Base-by-base conservation (phyloP, 139 green algal species). In the Deuterostichococcus epilithicus region DNA sequence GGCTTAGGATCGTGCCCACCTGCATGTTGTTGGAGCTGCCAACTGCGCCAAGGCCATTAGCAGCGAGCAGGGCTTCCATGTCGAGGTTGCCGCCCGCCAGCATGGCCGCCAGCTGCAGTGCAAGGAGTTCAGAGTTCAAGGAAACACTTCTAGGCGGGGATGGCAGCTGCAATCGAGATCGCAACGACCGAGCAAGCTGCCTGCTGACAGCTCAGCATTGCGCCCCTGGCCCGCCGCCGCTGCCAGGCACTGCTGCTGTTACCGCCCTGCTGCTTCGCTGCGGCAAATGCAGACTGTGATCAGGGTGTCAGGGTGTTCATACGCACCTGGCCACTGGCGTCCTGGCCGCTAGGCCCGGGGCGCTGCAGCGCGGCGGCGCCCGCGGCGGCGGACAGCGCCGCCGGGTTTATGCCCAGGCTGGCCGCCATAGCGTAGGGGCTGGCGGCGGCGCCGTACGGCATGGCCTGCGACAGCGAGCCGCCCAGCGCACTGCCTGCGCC, bases 331-430 rank as follows among this genome's bases (percentile, higher is more conserved):
- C 52, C 52, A 63, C 18, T 63, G 52, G 52, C 18, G 52, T 63
- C 52, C 26, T 13, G 18, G 20, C 13, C 13, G 20, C 3, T 3
- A 3, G 18, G 18, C 18, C 52, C 52, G 3, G 8, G 52, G 52
- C 52, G 52, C 52, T 63, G 52, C 72, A 70, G 60, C 33, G 28
- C 39, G 34, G 30, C 32, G 1, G 68, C 59, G 22, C 36, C 74
- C 68, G 73, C 63, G 33, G 44, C 45, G 35, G 63, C 72, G 30
- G 47, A 72, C 78, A 73, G 68, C 6, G 33, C 68, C 33, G 68
- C 68, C 1, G 39, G 68, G 35, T 42, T 38, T 22, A 70, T 37
- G 65, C 65, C 32, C 65, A 63, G 52, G 52, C 52, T 63, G 52
- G 52, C 52, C 10, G 52, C 52, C 52, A 63, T 63, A 20, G 52